phyloP scores from a whole-genome alignment of 306 rosid genomes.

The Glycine soja region DNA sequence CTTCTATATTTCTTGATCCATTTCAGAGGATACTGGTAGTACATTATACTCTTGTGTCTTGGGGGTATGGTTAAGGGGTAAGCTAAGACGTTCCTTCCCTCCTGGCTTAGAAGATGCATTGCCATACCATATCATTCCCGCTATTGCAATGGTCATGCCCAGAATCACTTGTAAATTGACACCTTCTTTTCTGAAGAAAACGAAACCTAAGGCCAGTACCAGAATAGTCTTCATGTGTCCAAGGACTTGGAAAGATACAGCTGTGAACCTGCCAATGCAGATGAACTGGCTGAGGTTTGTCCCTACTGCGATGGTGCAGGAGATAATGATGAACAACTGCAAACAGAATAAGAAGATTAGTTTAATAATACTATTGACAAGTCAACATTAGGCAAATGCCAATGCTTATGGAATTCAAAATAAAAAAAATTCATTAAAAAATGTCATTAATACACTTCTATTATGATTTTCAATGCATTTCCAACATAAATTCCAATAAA shows the following conservation, averaged over 20 bases:
- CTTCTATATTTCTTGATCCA: constrained; percentile 58
- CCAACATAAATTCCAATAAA: too few species aligned
- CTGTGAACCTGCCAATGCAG: constrained; percentile 86
- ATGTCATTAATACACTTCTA: too few species aligned
- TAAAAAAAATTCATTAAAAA: too few species aligned
- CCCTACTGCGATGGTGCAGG: constrained; percentile 83
- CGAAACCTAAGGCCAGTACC: constrained; percentile 74
- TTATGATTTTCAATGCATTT: too few species aligned
- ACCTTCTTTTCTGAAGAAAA: constrained; percentile 85
- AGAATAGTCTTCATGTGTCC: constrained; percentile 90
- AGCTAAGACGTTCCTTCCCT: constrained; percentile 69
- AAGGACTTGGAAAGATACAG: constrained; percentile 82
- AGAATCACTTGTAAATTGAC: constrained; percentile 67
- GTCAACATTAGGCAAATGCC: background rate
- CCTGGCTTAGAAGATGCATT: constrained; percentile 82
- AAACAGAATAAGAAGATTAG: constrained; percentile 41
- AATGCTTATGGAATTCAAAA: too few species aligned
- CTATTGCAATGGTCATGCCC: constrained; percentile 76
- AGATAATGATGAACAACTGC: constrained; percentile 74
- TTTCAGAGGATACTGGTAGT: constrained; percentile 56
- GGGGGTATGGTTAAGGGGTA: constrained; percentile 46
- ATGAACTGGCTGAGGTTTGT: constrained; percentile 90
- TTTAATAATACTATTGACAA: constrained; percentile 1
- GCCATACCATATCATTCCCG: constrained; percentile 84
- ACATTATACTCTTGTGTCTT: constrained; percentile 57